Evolutionary conservation across 2,329 filamentous ascomycete species (phyloP).

Genomic region (Stromatinia cepivora): DNA sequence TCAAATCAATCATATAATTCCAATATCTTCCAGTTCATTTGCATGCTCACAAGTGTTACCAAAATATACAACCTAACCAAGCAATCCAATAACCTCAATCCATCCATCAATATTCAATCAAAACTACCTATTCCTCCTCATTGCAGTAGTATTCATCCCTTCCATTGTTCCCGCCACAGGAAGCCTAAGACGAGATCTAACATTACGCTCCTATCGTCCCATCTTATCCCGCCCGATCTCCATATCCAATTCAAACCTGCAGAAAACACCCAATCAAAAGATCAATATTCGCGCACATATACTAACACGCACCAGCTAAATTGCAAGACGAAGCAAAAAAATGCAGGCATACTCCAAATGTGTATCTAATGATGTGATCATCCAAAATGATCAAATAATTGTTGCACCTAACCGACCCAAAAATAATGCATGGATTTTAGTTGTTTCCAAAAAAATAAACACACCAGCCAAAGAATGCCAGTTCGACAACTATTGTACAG

Average conservation of each 20-base stretch:
- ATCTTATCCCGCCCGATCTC: neutral
- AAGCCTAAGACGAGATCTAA: constrained; percentile 13
- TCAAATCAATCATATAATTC: neutral
- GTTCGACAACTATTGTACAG: constrained; percentile 19
- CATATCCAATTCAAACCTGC: neutral
- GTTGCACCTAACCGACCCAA: constrained; percentile 4
- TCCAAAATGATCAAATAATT: constrained; percentile 13
- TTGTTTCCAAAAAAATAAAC: constrained; percentile 3
- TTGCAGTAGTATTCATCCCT: neutral
- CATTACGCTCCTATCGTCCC: constrained; percentile 13
- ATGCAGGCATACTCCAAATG: neutral
- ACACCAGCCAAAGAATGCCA: constrained; percentile 13
- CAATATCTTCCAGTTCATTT: constrained; percentile 6
- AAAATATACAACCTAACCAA: constrained; percentile 12
- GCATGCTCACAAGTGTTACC: neutral
- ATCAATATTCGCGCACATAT: neutral
- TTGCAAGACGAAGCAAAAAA: neutral
- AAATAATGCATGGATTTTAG: constrained; percentile 6
- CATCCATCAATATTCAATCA: neutral
- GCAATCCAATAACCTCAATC: constrained; percentile 7
- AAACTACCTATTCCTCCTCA: neutral
- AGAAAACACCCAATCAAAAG: constrained; percentile 3
- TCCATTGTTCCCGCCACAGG: neutral
- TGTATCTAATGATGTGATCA: neutral
- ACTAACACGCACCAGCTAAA: neutral